Conservation (phyloP, 768 basidiomycete species). For the Calocera viscosa region DNA sequence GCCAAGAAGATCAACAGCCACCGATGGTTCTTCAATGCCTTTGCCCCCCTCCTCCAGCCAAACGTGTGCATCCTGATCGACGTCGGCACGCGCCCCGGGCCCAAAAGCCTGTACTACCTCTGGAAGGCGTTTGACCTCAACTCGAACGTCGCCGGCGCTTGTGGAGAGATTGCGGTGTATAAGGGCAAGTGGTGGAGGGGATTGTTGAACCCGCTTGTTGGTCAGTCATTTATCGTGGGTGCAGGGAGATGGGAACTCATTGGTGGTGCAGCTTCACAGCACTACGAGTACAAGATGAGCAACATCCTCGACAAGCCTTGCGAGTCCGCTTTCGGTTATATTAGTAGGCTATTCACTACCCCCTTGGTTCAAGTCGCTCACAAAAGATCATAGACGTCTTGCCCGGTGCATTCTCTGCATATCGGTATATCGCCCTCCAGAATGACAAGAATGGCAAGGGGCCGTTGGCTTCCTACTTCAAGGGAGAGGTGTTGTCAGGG, state of each 20-base stretch:
- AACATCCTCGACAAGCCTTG: constrained; percentile 93
- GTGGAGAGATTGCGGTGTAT: constrained; percentile 89
- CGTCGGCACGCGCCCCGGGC: constrained; percentile 82
- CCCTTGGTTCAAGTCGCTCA: background rate
- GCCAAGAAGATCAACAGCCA: constrained; percentile 96
- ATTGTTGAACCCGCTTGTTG: constrained; percentile 66
- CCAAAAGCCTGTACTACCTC: constrained; percentile 79
- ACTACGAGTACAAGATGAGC: constrained; percentile 93
- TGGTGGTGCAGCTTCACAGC: constrained; percentile 81
- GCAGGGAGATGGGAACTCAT: constrained; percentile 48
- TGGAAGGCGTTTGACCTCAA: constrained; percentile 94
- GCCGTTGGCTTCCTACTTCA: constrained; percentile 85
- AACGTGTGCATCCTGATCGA: constrained; percentile 89
- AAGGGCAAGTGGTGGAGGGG: constrained; percentile 81
- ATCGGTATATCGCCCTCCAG: constrained; percentile 73
- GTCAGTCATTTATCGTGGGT: constrained; percentile 29
- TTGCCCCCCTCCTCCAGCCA: constrained; percentile 69
- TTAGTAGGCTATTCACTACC: constrained; percentile 17
- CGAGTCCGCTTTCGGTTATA: constrained; percentile 46
- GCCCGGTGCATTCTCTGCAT: constrained; percentile 86
- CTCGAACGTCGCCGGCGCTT: constrained; percentile 87
- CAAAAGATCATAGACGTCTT: constrained; percentile 31
- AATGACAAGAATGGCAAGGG: constrained; percentile 83
- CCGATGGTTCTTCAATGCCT: constrained; percentile 95
- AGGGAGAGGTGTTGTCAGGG: constrained; percentile 65